Base-by-base conservation (phyloP, 768 basidiomycete genomes). In the Psilocybe sp. region DNA sequence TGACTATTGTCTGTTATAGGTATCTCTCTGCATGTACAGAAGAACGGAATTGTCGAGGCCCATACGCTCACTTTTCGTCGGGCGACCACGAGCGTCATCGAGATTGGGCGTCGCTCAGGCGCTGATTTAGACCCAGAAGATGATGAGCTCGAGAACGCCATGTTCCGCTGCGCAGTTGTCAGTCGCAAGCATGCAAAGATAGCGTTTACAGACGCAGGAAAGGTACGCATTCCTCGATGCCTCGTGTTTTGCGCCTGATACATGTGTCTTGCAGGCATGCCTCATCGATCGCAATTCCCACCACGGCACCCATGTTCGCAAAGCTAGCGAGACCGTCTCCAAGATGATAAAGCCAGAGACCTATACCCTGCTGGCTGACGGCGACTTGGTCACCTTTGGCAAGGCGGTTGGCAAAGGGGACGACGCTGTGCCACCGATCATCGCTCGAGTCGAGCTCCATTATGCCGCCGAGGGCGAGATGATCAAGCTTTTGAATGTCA, bases 101-200 rank as follows among this genome's bases (percentile, higher is more conserved):
- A 79, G 53, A 81, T 91, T 60, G 89, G 89, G 4, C 82, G 89
- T 41, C 81, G 81, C 51, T 81, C 87, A 9, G 74, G 76, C 15
- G 73, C 71, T 49, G 74, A 79, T 55, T 57, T 63, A 36, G 70
- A 63, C 50, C 31, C 35, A 63, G 68, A 53, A 65, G 71, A 65
- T 62, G 66, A 42, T 60, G 65, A 41, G 73, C 70, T 49, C 66
- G 65, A 44, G 72, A 75, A 19, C 63, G 85, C 81, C 13, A 77
- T 82, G 65, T 90, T 90, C 56, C 69, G 81, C 43, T 90, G 89
- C 60, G 84, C 87, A 28, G 89, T 91, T 40, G 85, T 92, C 55
- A 89, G 86, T 64, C 78, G 89, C 19, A 79, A 71, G 60, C 89
- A 92, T 70, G 88, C 89, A 49, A 87, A 82, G 74, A 82, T 92